Base-by-base conservation (phyloP, 164 flowering plant genomes). In the Vitis cinerea region DNA sequence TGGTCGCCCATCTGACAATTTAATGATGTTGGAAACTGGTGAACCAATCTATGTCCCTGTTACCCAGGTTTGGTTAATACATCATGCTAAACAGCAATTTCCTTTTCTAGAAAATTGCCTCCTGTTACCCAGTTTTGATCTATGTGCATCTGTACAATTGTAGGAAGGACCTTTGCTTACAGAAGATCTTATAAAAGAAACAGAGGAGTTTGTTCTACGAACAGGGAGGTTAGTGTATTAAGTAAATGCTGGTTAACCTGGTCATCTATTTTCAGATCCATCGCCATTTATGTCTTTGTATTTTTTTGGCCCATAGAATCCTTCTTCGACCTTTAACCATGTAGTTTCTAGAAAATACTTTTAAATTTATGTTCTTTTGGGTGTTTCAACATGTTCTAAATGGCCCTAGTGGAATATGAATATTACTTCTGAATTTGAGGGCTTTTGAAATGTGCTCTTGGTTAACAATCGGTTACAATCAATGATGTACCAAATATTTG, bases 161-260 rank as follows among this genome's bases (percentile, higher is more conserved):
- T 73, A 95, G 99, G 99, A 95, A 83, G 92, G 86, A 54, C 94
- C 94, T 77, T 72, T 95, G 82, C 86, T 95, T 58, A 92, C 99
- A 9, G 99, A 95, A 84, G 99, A 95, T 78, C 82, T 88, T 72
- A 85, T 91, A 58, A 89, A 78, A 82, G 99, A 95, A 82, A 90
- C 87, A n/a, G 99, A 95, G 82, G 99, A 95, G 74, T 83, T 95
- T 73, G 89, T 95, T 68, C 92, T 95, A 50, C 89, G 99, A 63
- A 95, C 99, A 11, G 98, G 99, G 74, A 95, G 99, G 99, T 92
- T 59, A 67, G 90, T 84, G 12, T 71, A 58, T 67, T 57, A 10
- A 70, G 50, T 61, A 58, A 70, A n/a, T 74, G 59, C 50, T 10
- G 27, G 8, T 48, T 37, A 19, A 17, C 9, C 50, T 67, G 29